Base-by-base conservation (phyloP, 2,329 filamentous ascomycete genomes). In the Cercospora sesami region DNA sequence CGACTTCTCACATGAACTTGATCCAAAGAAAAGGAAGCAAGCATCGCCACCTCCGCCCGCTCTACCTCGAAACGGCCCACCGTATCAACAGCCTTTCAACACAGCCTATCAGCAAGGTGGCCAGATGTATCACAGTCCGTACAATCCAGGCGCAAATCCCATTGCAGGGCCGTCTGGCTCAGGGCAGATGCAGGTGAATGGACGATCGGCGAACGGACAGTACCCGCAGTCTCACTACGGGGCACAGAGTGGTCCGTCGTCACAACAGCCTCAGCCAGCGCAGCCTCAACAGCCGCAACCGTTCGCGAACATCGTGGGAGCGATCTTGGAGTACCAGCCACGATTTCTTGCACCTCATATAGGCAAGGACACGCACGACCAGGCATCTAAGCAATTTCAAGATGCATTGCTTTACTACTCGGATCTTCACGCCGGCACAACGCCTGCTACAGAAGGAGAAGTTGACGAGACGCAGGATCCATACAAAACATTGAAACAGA, bases 1-100 rank as follows among this genome's bases (percentile, higher is more conserved):
- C 72, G 85, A 87, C 58, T 83, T 85, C 26, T 84, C 85, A 10
- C 83, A 86, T 5, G 86, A 86, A 3, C 86, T 89, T 51, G 86
- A 88, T 71, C 87, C 87, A 60, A 87, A 86, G 77, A 86, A 86
- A 75, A 78, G 81, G 30, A 82, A 83, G 60, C 81, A 82, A 45
- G 80, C 81, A 53, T 81, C 80, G 33, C 77, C 77, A 28, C 76
- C 72, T 28, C 70, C 68, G n/a, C 64, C 70, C 57, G 69, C 66
- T 28, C 69, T 69, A 53, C 68, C 70, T 18, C 65, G 53, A 42
- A 68, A 67, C 36, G 68, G 58, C 30, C 18, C 68, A 60, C 21
- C 42, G 21, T 59, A 55, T 18, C 69, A 70, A 39, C 66, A 64
- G 63, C 63, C 60, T 8, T 70, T 67, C 59, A 67, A 68, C 18